phyloP scores from a whole-genome alignment of 202 grass and related monocot genomes.

The Cymbopogon flexuosus region DNA sequence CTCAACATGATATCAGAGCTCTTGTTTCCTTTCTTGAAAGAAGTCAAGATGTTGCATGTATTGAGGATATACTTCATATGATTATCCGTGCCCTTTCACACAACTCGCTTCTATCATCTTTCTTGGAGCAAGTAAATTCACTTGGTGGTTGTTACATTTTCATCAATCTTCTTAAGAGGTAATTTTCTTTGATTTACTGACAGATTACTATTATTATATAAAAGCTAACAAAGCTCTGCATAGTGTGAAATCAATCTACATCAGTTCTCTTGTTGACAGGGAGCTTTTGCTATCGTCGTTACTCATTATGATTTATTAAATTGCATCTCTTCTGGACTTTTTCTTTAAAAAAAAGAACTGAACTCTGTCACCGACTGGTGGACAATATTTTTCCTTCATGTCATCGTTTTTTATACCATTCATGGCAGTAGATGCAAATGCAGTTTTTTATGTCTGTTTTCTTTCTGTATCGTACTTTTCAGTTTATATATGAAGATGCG shows the following conservation, averaged over 20 bases:
- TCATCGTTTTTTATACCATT: slow-evolving; percentile 26
- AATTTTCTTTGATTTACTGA: background rate
- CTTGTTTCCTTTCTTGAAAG: slow-evolving; percentile 87
- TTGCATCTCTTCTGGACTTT: slow-evolving; percentile 42
- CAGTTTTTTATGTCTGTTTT: background rate
- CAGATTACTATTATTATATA: background rate
- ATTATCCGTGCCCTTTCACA: slow-evolving; percentile 78
- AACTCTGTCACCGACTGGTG: slow-evolving; percentile 23
- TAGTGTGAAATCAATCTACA: slow-evolving; percentile 10
- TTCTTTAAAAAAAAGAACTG: slow-evolving; percentile 27
- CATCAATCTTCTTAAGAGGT: slow-evolving; percentile 94
- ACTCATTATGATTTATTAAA: background rate
- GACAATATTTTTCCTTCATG: slow-evolving; percentile 39
- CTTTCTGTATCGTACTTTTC: slow-evolving; percentile 1
- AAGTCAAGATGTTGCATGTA: slow-evolving; percentile 91
- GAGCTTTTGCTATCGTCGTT: slow-evolving; percentile 25
- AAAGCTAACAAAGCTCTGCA: background rate
- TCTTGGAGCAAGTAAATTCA: slow-evolving; percentile 77
- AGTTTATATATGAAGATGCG: background rate
- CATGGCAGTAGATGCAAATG: background rate
- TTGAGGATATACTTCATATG: slow-evolving; percentile 93
- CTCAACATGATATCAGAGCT: slow-evolving; percentile 69
- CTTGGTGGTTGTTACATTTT: slow-evolving; percentile 93
- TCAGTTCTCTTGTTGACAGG: slow-evolving; percentile 33
- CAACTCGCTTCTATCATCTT: slow-evolving; percentile 65